Base-by-base conservation (phyloP, 257 asterid genomes). In the Forsythia suspensa region DNA sequence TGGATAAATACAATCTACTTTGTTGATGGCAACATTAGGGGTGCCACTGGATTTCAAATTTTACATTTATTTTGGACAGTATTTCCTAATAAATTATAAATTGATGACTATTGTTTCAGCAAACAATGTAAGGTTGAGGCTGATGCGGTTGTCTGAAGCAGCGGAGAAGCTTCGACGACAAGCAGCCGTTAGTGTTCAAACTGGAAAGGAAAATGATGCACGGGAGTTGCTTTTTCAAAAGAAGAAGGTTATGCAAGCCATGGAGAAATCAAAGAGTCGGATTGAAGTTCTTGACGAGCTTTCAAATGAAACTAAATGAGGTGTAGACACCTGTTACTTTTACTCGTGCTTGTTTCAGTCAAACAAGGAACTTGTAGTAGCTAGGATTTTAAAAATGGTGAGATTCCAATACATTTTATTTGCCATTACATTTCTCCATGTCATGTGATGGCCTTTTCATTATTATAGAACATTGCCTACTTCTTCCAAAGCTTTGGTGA, bases 61-160 rank as follows among this genome's bases (percentile, higher is more conserved):
- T 51, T 70, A 29, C 39, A 74, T 24, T 41, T 51, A 5, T 75
- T 21, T 37, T 77, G 52, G 39, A 66, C 37, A 1, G 39, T 65
- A 70, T 55, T 63, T 5, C 39, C 10, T 21, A 63, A 29, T 24
- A 21, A 21, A 69, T 74, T 34, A 72, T 75, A 20, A 61, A 81
- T 43, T 55, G 68, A 44, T 77, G 66, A 80, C 38, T 77, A 71
- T 78, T 73, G 73, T 83, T 88, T 79, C 87, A 95, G 99, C 97
- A 77, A 89, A 85, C 79, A 93, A 78, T 83, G 90, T 95, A 82
- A 90, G 99, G 80, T 75, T 83, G 86, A 90, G 99, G 81, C 86
- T 95, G 83, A 79, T 95, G 86, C 86, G 97, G 73, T 86, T 95
- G 86, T 88, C 97, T 77, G 98, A 93, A 87, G 98, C 98, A 51